Conservation (phyloP, 2,329 filamentous ascomycete genomes). For the Beauveria varroae region DNA sequence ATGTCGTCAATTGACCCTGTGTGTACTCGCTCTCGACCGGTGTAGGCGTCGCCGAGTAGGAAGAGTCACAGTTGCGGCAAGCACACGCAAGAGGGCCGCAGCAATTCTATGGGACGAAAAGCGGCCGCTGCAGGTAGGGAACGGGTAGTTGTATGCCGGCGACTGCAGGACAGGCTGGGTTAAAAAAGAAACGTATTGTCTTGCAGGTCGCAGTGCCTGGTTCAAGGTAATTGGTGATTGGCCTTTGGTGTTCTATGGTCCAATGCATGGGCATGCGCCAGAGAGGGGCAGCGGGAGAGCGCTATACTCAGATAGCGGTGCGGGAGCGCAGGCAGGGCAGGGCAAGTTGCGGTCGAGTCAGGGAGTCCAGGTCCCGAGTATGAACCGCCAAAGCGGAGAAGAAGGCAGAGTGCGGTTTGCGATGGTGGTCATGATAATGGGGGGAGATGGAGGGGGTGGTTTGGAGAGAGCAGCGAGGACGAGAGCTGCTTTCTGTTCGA, state of each 20-base stretch:
- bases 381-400: slow-evolving; percentile 11
- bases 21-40: neutral
- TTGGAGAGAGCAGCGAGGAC: neutral
- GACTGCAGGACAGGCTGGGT: neutral
- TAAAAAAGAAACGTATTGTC: slow-evolving; percentile 1
- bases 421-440: slow-evolving; percentile 8
- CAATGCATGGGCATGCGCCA: slow-evolving; percentile 11
- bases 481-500: neutral
- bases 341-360: slow-evolving; percentile 6
- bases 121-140: neutral
- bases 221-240: slow-evolving; percentile 8
- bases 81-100: neutral
- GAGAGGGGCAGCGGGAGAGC: slow-evolving; percentile 3
- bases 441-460: neutral
- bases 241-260: slow-evolving; percentile 3
- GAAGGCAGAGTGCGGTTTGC: slow-evolving; percentile 5
- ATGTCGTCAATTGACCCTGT: neutral
- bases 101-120: neutral
- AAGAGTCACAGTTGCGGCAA: neutral
- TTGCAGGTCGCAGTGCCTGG: slow-evolving; percentile 5
- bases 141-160: neutral
- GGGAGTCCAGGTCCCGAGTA: slow-evolving; percentile 11
- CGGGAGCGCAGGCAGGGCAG: neutral
- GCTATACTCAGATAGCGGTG: neutral
- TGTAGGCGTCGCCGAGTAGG: neutral